Base-by-base conservation (phyloP, 148 eudicot genomes). In the Nepenthes gracilis region DNA sequence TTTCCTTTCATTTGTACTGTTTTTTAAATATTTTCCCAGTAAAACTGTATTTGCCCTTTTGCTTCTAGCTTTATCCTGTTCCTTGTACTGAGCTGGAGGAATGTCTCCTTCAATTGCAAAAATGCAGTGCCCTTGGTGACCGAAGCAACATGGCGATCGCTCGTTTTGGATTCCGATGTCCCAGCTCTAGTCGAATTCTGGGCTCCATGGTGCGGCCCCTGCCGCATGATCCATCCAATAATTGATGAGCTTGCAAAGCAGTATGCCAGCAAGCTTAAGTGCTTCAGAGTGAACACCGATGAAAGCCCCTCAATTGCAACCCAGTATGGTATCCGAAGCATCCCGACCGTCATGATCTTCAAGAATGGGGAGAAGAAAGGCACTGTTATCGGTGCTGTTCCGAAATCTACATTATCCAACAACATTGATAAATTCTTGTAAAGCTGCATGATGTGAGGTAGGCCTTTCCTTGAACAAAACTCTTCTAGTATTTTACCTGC, bases 201-300 rank as follows among this genome's bases (percentile, higher is more conserved):
- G 98, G 98, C 98, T 64, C 91, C 96, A 54, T 92, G 96, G 98
- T 92, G 98, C 54, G 96, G 96, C 36, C 98, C 96, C 38, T 92
- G 98, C 74, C 88, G 91, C 54, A 85, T 92, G 78, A 83, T 92
- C 62, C 81, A 84, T 72, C 94, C 98, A 3, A 57, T 86, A 35
- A 75, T 92, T n/a, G 84, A 92, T 47, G 93, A 92, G 57, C 71
- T 92, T 58, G 84, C 98, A 23, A 78, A 75, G 72, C 67, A 85
- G 47, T 88, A 75, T 58, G 69, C 73, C 9, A 96, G 88, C 13
- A 88, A 86, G 74, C 84, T 92, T 65, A 85, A 82, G 67, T 90
- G 83, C 72, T 92, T 64, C 81, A 88, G 84, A 67, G 78, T 92
- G 13, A 88, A 92, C 77, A 92, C 98, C 0, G 96, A 92, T 64